Base-by-base conservation (phyloP, 768 basidiomycete genomes). In the Boletus barrowsii region DNA sequence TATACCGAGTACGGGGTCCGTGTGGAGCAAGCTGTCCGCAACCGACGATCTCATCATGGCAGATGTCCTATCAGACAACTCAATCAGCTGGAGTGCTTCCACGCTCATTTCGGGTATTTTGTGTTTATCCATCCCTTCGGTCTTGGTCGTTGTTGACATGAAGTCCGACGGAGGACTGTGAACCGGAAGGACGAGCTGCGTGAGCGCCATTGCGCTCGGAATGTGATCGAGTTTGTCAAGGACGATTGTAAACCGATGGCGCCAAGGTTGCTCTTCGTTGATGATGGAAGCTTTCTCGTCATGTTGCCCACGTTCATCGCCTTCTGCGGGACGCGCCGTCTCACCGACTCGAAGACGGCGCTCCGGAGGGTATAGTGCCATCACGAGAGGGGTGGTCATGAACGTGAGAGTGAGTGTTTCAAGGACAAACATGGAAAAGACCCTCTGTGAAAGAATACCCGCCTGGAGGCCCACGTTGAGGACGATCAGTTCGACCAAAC, bases 341-440 rank as follows among this genome's bases (percentile, higher is more conserved):
- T 26, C 49, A 32, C 76, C 65, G 3, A 77, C 77, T 4, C 82
- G 83, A 8, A 72, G 65, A 15, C 87, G 84, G 32, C 71, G 68
- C 24, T 83, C 75, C 3, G 82, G 83, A 0, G 90, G 90, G 61
- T 92, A 90, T 3, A 91, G 71, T 17, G 68, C 61, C 3, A 75
- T 78, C 20, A 90, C 88, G 32, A 86, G 78, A 0, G 90, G 91
- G 0, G 89, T 92, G 0, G 93, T 94, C 73, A 92, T 80, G 73
- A 89, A 91, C 0, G 95, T 96, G 39, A 97, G 75, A 8, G 86
- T 68, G 37, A 94, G 73, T 0, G 90, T 88, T 64, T 90, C 88
- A 18, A 98, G 76, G 39, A 98, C 93, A 63, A 98, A 95, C 93
- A 97, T 98, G 1, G 92, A 90, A 72, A 98, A 95, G 8, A 97